phyloP scores from a whole-genome alignment of 768 basidiomycete genomes.

The Mycena venus region DNA sequence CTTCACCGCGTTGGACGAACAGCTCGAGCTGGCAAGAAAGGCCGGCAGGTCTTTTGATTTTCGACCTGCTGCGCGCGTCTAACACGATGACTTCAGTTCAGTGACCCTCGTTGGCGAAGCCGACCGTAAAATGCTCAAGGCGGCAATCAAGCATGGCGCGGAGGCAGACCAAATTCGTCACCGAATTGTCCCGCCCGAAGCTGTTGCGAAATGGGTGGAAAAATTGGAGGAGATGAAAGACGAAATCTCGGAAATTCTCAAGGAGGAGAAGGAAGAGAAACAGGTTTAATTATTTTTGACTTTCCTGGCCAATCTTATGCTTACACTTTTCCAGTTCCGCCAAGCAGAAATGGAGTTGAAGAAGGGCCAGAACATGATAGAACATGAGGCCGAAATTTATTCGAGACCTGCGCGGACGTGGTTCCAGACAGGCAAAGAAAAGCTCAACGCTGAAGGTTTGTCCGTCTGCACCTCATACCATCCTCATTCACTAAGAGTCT shows the following conservation, averaged over 20 bases:
- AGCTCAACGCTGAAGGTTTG: constrained; percentile 82
- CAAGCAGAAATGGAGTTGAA: constrained; percentile 95
- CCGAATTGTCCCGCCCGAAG: constrained; percentile 86
- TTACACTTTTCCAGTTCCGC: constrained; percentile 67
- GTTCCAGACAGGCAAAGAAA: constrained; percentile 95
- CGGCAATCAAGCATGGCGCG: constrained; percentile 89
- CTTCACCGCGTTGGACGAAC: constrained; percentile 98
- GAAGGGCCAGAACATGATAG: constrained; percentile 96
- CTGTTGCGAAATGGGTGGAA: constrained; percentile 76
- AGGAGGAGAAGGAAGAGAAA: constrained; percentile 97
- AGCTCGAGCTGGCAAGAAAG: constrained; percentile 93
- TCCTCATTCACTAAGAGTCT: constrained; percentile 11
- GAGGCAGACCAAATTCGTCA: constrained; percentile 88
- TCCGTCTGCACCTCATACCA: neutral
- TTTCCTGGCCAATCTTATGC: constrained; percentile 17
- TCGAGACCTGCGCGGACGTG: constrained; percentile 96
- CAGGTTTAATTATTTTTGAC: constrained; percentile 61
- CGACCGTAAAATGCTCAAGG: constrained; percentile 96
- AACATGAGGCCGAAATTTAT: constrained; percentile 93
- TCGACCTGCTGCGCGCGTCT: neutral
- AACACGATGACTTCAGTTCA: constrained; percentile 65
- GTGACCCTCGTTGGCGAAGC: constrained; percentile 96
- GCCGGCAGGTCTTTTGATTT: constrained; percentile 75
- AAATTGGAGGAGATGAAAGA: constrained; percentile 78
- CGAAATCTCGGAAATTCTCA: constrained; percentile 84